Conservation (phyloP, 2,329 filamentous ascomycete species). For the Curvularia eragrostidis region DNA sequence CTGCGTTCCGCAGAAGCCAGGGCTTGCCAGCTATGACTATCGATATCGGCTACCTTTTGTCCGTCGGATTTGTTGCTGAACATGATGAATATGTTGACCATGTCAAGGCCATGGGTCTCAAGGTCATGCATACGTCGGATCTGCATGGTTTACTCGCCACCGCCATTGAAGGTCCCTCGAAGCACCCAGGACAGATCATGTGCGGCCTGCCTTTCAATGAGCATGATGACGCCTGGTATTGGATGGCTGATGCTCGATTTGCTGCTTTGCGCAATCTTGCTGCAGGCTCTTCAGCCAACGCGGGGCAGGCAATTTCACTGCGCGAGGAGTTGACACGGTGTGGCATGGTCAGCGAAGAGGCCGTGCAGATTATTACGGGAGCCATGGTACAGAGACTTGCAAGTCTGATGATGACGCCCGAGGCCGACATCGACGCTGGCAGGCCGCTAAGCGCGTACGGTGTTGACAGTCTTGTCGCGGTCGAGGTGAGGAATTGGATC, state of each 20-base stretch:
- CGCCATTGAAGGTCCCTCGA: constrained; percentile 10
- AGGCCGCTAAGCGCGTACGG: constrained; percentile 29
- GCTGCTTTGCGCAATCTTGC: constrained; percentile 9
- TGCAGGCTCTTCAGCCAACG: constrained; percentile 10
- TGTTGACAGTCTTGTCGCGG: constrained; percentile 30
- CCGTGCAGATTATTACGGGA: constrained; percentile 9
- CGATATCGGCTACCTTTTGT: constrained; percentile 24
- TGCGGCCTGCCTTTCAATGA: constrained; percentile 17
- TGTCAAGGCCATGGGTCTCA: constrained; percentile 16
- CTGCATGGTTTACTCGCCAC: constrained; percentile 13
- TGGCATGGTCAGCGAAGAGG: constrained; percentile 9
- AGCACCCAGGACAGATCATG: constrained; percentile 13
- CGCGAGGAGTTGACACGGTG: constrained; percentile 12
- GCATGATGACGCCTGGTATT: constrained; percentile 15
- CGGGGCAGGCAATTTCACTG: constrained; percentile 5
- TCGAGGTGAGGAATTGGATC: constrained; percentile 28
- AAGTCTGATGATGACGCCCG: constrained; percentile 13
- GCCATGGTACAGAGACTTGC: constrained; percentile 16
- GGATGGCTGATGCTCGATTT: constrained; percentile 12
- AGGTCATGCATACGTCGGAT: constrained; percentile 15
- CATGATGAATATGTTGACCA: constrained; percentile 15
- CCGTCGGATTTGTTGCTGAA: constrained; percentile 37
- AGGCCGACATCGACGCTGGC: constrained; percentile 26
- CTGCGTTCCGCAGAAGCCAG: constrained; percentile 19
- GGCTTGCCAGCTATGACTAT: constrained; percentile 49